Evolutionary conservation across 2,329 filamentous ascomycete species (phyloP).

Genomic region (Ophiostoma sp.): DNA sequence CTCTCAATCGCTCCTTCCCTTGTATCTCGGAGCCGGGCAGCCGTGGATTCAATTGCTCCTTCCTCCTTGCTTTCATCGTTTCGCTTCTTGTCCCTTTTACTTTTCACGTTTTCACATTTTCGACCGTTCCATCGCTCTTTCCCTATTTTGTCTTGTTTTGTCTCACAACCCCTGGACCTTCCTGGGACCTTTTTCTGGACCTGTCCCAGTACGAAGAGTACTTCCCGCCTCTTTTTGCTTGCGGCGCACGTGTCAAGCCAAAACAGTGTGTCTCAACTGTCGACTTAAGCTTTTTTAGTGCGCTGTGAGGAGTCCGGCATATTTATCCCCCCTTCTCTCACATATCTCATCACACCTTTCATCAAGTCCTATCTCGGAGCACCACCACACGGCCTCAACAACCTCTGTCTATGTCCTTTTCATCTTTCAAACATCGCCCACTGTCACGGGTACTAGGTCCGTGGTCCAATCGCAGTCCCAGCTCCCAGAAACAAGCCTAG

Average conservation of each 20-base stretch:
- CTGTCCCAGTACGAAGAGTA: background rate
- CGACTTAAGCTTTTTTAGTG: constrained; percentile 20
- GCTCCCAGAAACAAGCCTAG: background rate
- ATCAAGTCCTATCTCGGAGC: background rate
- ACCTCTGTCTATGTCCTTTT: background rate
- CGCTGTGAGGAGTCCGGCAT: background rate
- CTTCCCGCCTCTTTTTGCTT: background rate
- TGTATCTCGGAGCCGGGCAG: background rate
- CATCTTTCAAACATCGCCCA: background rate
- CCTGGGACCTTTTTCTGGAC: background rate
- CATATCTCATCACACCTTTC: background rate
- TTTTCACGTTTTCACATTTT: background rate
- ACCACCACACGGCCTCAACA: background rate
- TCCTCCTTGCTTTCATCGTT: background rate
- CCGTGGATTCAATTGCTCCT: background rate
- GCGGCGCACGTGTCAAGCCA: constrained; percentile 20
- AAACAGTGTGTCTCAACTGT: constrained; percentile 17
- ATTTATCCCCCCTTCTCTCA: background rate
- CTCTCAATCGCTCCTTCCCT: constrained; percentile 13
- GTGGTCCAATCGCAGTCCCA: constrained; percentile 10
- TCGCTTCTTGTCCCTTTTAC: background rate
- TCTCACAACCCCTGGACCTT: background rate
- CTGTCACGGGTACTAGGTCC: background rate
- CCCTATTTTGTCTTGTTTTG: constrained; percentile 9
- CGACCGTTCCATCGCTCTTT: background rate